Percentiles rank a stretch among this genome's conserved stretches.
Conservation (phyloP, 768 basidiomycete species). For the Daedaleopsis nitida region DNA sequence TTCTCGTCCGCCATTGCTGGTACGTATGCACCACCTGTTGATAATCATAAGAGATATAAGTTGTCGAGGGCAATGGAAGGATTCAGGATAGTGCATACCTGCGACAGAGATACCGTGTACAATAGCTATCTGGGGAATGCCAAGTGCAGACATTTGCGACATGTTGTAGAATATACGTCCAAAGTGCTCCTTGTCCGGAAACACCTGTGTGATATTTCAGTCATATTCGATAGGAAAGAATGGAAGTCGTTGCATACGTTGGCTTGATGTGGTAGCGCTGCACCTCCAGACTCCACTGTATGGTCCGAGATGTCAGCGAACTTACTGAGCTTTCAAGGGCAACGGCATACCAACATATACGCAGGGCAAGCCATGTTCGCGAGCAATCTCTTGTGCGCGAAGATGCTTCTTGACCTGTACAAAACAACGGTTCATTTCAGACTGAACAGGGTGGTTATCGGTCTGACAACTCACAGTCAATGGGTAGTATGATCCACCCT, state of each 20-base stretch:
- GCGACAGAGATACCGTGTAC: slow-evolving; percentile 96
- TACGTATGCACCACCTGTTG: slow-evolving; percentile 83
- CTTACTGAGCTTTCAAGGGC: background rate
- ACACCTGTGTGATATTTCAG: slow-evolving; percentile 48
- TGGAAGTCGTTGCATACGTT: slow-evolving; percentile 47
- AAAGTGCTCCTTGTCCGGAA: slow-evolving; percentile 95
- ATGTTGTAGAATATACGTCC: slow-evolving; percentile 98
- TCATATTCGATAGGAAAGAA: background rate
- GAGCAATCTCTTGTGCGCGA: slow-evolving; percentile 92
- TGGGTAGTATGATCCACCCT: slow-evolving; percentile 92
- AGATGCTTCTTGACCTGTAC: slow-evolving; percentile 90
- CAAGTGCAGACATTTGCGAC: slow-evolving; percentile 92
- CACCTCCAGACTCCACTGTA: slow-evolving; percentile 91
- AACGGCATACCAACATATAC: slow-evolving; percentile 79
- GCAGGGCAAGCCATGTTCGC: slow-evolving; percentile 87
- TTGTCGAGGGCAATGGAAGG: background rate
- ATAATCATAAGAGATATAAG: background rate
- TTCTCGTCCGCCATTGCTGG: slow-evolving; percentile 98
- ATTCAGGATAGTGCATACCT: slow-evolving; percentile 40
- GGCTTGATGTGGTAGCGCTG: slow-evolving; percentile 89
- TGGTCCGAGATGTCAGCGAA: background rate
- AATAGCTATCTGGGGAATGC: slow-evolving; percentile 89
- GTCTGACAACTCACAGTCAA: slow-evolving; percentile 55
- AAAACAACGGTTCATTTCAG: background rate
- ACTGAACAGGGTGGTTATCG: no score